These are phyloP conservation scores for Darksidea phi DNA, from an alignment of 495 filamentous ascomycete species.

Conservation along the genomic window DNA sequence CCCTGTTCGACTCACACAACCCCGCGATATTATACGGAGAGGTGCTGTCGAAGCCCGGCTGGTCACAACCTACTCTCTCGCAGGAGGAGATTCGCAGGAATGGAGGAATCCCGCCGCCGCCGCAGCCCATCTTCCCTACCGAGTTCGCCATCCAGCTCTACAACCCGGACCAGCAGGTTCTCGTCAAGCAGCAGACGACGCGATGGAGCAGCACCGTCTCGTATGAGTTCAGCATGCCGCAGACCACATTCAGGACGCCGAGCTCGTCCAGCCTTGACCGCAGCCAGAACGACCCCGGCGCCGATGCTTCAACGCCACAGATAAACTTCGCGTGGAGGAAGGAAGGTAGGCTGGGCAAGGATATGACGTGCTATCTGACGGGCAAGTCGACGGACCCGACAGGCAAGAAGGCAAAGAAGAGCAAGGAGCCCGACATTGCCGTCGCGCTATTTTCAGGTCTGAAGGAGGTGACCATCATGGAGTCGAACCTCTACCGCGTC, in stretches of 20 bases:
- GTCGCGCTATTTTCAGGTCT: slow-evolving; percentile 72
- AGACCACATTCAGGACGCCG: slow-evolving; percentile 76
- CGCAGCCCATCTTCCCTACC: slow-evolving; percentile 73
- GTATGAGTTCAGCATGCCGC: slow-evolving; percentile 93
- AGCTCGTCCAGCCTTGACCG: slow-evolving; percentile 75
- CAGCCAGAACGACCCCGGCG: slow-evolving; percentile 64
- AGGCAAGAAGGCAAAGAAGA: slow-evolving; percentile 63
- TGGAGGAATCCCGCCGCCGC: slow-evolving; percentile 64
- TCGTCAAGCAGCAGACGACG: slow-evolving; percentile 66
- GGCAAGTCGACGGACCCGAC: slow-evolving; percentile 66
- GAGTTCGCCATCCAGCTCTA: slow-evolving; percentile 85
- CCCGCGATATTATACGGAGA: slow-evolving; percentile 83
- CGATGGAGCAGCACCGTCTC: slow-evolving; percentile 73
- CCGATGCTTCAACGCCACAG: slow-evolving; percentile 70
- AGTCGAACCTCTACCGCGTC: slow-evolving; percentile 84
- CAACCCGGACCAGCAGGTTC: slow-evolving; percentile 84
- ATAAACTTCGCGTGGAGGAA: slow-evolving; percentile 88
- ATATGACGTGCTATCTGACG: slow-evolving; percentile 76
- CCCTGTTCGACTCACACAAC: slow-evolving; percentile 78
- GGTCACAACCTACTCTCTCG: slow-evolving; percentile 76
- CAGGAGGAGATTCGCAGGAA: slow-evolving; percentile 75
- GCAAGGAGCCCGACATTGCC: slow-evolving; percentile 90
- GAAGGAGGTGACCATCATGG: slow-evolving; percentile 79
- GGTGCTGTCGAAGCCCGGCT: slow-evolving; percentile 78
- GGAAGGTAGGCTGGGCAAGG: slow-evolving; percentile 80